Conservation (phyloP, 78 protist genomes). For the Corallochytrium limacisporum region DNA sequence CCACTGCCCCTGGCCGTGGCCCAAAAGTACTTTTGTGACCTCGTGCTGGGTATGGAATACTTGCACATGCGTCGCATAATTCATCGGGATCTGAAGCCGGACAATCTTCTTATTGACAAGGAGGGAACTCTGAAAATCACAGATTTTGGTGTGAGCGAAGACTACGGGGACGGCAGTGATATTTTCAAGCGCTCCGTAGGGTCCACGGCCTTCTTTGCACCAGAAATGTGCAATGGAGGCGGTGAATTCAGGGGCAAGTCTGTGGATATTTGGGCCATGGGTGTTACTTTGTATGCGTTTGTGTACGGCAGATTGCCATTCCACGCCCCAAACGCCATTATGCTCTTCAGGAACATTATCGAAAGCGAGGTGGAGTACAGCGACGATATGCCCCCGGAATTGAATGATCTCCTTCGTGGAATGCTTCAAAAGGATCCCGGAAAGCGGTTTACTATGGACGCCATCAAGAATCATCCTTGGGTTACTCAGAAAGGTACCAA, state of each 20-base stretch:
- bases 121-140: not conserved
- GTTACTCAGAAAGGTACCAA: not conserved
- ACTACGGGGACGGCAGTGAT: conserved; percentile 12
- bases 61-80: conserved; percentile 5
- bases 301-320: conserved; percentile 23
- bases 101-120: conserved; percentile 17
- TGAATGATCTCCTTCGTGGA: not conserved
- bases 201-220: conserved; percentile 53
- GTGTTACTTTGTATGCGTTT: conserved; percentile 26
- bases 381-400: not conserved
- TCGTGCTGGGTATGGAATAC: conserved; percentile 16
- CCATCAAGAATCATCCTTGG: conserved; percentile 4
- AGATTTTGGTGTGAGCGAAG: conserved; percentile 32
- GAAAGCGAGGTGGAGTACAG: not conserved
- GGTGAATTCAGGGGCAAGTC: conserved; percentile 4
- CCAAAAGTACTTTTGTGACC: not conserved
- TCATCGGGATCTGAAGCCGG: conserved; percentile 58
- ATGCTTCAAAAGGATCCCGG: conserved; percentile 10
- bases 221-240: conserved; percentile 18
- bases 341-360: not conserved
- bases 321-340: not conserved
- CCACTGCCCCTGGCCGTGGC: not conserved
- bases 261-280: conserved; percentile 36
- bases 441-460: not conserved
- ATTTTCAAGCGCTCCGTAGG: conserved; percentile 17